Base-by-base conservation (phyloP, 2,329 filamentous ascomycete genomes). In the Niveomyces coronatus region DNA sequence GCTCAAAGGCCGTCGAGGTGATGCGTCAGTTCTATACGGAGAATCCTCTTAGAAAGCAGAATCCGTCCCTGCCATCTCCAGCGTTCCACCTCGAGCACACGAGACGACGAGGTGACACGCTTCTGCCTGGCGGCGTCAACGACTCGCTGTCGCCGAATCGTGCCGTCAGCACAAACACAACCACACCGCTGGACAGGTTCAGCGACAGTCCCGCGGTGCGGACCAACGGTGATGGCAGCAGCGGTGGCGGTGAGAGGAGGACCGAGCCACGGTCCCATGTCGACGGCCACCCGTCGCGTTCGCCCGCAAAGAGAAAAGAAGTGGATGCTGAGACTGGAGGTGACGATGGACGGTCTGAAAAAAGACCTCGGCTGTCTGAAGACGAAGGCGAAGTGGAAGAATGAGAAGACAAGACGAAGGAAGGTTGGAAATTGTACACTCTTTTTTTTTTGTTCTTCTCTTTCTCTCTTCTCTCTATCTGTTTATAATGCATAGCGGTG, bases 1-100 rank as follows among this genome's bases (percentile, higher is more conserved):
- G 93, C 45, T 63, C 72, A 29, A 72, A 71, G 49, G 85, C 86
- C 4, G 84, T 88, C 49, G 79, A 82, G 39, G 70, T 85, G 38
- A 82, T 95, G 67, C 74, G 77, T 24, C 76, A 74, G 44, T 80
- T 79, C 50, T 81, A 79, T 54, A 63, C 59, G 29, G 75, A 81
- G 55, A 81, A 80, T 54, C 76, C 76, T 32, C 63, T 78, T 40
- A 64, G 65, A 46, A 76, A 75, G 56, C 64, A 69, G 48, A 71
- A 74, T 47, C 64, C 69, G 37, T 61, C 68, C 51, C 43, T 70
- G 57, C 52, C 67, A 24, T 76, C 71, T 22, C 72, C 74, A 9
- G 63, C 64, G 8, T 77, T 76, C 47, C 63, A 64, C 42, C 62
- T 78, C 30, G 71, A 76, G 49, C 69, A 64, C 39, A 76, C 74